These are phyloP conservation scores for Silene latifolia DNA, from an alignment of 148 eudicot genomes.

Conservation along the genomic window DNA sequence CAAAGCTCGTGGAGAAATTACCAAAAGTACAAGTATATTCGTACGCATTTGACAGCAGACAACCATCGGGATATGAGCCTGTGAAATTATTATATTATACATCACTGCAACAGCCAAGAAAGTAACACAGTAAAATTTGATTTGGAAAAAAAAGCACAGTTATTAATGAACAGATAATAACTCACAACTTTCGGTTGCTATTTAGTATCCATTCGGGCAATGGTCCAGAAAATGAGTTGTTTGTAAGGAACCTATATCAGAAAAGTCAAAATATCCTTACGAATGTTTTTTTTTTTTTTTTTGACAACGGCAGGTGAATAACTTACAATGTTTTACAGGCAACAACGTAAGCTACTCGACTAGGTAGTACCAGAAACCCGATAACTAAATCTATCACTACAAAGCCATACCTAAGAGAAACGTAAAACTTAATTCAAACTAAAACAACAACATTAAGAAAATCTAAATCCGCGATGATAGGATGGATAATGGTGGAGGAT, in stretches of 20 bases:
- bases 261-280: neutral
- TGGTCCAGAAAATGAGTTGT: slow-evolving; percentile 50
- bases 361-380: too few species aligned
- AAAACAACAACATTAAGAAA: too few species aligned
- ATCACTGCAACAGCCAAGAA: slow-evolving; percentile 40
- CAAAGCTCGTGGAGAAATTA: neutral
- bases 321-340: too few species aligned
- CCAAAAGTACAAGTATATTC: slow-evolving; percentile 9
- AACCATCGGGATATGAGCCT: slow-evolving; percentile 7
- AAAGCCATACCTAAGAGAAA: too few species aligned
- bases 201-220: slow-evolving; percentile 42
- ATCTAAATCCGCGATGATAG: too few species aligned
- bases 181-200: slow-evolving; percentile 36
- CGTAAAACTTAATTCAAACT: too few species aligned
- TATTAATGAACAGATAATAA: neutral
- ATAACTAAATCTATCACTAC: too few species aligned
- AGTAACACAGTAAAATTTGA: neutral
- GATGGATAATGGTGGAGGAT: too few species aligned
- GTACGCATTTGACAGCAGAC: slow-evolving; percentile 48
- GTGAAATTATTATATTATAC: slow-evolving; percentile 66
- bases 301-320: too few species aligned
- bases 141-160: too few species aligned
- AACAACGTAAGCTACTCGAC: too few species aligned
- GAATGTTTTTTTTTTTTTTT: too few species aligned
- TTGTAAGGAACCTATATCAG: slow-evolving; percentile 44